A percentile compares a stretch with the other conserved stretches of the same genome.
Conservation (phyloP, 192 early-diverging fungal species). For the Chytriomyces sp. region DNA sequence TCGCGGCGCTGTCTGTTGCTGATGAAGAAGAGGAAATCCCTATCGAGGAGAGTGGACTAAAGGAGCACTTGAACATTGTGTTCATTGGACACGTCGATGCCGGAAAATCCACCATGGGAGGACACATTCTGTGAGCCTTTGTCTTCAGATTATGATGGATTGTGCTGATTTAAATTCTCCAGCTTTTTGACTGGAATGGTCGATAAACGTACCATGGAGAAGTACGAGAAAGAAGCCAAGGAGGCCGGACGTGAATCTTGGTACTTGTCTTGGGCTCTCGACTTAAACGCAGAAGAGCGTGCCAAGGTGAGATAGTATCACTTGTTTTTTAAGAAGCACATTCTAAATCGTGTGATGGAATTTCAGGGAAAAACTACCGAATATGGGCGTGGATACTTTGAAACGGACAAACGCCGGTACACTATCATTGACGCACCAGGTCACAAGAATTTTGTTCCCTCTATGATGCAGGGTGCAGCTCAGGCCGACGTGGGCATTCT, state of each 20-base stretch:
- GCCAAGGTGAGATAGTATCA: slow-evolving; percentile 75
- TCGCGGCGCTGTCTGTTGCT: slow-evolving; percentile 15
- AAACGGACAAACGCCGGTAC: slow-evolving; percentile 91
- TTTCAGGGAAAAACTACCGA: slow-evolving; percentile 93
- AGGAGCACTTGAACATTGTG: slow-evolving; percentile 96
- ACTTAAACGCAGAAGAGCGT: slow-evolving; percentile 95
- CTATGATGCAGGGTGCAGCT: slow-evolving; percentile 95
- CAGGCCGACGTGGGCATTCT: slow-evolving; percentile 96
- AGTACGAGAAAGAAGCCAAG: slow-evolving; percentile 98
- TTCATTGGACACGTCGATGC: slow-evolving; percentile 99
- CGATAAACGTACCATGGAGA: slow-evolving; percentile 99
- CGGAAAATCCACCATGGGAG: slow-evolving; percentile 98
- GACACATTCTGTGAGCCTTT: slow-evolving; percentile 81
- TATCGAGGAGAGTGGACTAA: slow-evolving; percentile 40
- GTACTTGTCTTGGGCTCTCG: slow-evolving; percentile 98
- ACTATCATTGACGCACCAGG: slow-evolving; percentile 99
- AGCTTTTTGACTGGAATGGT: slow-evolving; percentile 96
- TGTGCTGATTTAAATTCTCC: slow-evolving; percentile 5
- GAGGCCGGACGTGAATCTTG: slow-evolving; percentile 96
- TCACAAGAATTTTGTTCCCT: slow-evolving; percentile 97
- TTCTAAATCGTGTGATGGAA: slow-evolving; percentile 5
- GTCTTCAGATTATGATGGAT: neutral
- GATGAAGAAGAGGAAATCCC: slow-evolving; percentile 52
- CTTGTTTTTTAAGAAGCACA: slow-evolving; percentile 22
- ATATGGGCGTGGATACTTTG: slow-evolving; percentile 97